Evolutionary conservation across 2,329 filamentous ascomycete genomes (phyloP), one percentile per base, ranked within the genome.

Genomic region (Waltergamsia citrina): DNA sequence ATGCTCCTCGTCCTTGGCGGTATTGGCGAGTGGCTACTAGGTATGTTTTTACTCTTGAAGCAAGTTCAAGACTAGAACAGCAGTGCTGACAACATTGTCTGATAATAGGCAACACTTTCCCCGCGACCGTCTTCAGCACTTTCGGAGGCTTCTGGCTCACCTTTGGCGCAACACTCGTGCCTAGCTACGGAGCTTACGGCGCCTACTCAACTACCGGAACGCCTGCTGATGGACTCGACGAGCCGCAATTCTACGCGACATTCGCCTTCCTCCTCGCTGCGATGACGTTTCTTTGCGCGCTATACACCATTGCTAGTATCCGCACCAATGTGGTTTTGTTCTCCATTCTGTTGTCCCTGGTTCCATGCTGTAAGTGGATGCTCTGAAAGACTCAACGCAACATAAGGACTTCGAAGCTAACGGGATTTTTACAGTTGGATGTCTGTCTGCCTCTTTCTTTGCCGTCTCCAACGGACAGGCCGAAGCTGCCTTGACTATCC

Each of bases 291-390:
- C 54, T 82, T 17, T 74, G 69, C 50, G 52, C 77, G 29, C 50
- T 82, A 38, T 82, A 71, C 56, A 54, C 78, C 26, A 61, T 84
- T 44, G 77, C 74, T 47, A 66, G 75, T 7, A 59, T 81, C 8
- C 71, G 79, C 20, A 83, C 78, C 14, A 84, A 84, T 45, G 33
- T 80, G 6, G 59, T 73, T 43, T 80, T 80, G 51, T 65, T 75
- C 40, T 42, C 69, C 21, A 79, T 81, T 46, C 81, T 81, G 54
- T 42, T 72, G 26, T 57, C 62, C 0, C 65, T 84, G 2, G 51
- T 71, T 9, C 44, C 51, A 12, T 44, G 40, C 40, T 53, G 51
- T 53, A 43, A 47, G 51, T 37, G 33, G n/a, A 38, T 38, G 27
- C 11, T 26, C 24, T 26, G 24, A 26, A n/a, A n/a, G n/a, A n/a